Base-by-base conservation (phyloP, 192 early-diverging fungal species). In the Backusella macrospora region DNA sequence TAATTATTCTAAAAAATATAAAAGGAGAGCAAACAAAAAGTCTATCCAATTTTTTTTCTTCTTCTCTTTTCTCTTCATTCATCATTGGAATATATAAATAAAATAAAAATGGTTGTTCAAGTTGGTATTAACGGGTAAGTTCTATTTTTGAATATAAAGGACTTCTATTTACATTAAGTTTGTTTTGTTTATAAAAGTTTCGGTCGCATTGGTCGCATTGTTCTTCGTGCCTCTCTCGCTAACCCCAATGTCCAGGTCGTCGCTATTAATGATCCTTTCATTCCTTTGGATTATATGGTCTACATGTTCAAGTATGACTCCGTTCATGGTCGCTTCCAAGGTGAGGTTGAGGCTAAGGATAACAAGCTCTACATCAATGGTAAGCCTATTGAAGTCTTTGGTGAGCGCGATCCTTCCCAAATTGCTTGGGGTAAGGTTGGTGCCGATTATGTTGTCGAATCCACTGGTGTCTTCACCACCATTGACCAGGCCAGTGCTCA, bases 291-390 rank as follows among this genome's bases (percentile, higher is more conserved):
- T 44, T 98, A 99, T 92, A 98, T 97, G 96, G 94, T 84, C 94
- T 99, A 98, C 90, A 86, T 98, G 83, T 86, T 97, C 80, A 95
- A 98, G 89, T 99, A 97, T 86, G 98, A 99, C 91, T 99, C 98
- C 48, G 97, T 96, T 75, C 98, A 99, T 86, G 98, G 98, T 66
- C 90, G 91, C 74, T 95, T 91, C 92, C 92, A 94, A 82, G 96
- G 94, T 70, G 86, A 86, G 16, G 91, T 96, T 72, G 83, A 86
- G 74, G 76, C 84, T 80, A 88, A 93, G 86, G 88, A 92, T 81
- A 92, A 90, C 74, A 95, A 95, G 88, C 89, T 99, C 10, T 68
- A 94, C 71, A 91, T 99, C 67, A 93, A 98, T 84, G 96, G 96
- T 73, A 72, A 90, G 67, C 49, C 80, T 59, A 95, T 98, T 83